Base-by-base conservation (phyloP, 345 rosid genomes). In the Cardamine chenopodiifolia region DNA sequence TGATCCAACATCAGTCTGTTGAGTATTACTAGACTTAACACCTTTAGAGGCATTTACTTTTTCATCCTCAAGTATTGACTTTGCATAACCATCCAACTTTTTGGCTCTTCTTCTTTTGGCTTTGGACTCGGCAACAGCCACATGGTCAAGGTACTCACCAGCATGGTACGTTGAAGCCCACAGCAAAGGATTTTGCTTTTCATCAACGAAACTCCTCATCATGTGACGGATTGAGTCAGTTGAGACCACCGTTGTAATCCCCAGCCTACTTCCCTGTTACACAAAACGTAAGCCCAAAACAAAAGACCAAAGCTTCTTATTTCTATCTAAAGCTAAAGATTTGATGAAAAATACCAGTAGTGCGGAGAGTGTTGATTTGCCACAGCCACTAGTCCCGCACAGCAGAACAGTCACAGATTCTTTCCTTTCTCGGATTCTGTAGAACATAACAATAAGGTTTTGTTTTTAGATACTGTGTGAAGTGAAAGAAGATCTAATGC, bases 91-190 rank as follows among this genome's bases (percentile, higher is more conserved):
- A 18, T 92, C 97, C 74, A 79, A 39, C 31, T 89, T 92, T 74
- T 82, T 84, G 11, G 92, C 98, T 71, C 82, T 84, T 73, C 81
- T 86, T 69, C 69, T 86, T 66, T 83, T 95, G 75, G 89, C 96
- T 80, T 88, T 92, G 11, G 99, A 97, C 79, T 92, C 94, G 1
- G 96, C 96, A 77, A 96, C 97, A 3, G 98, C 99, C 67, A 82
- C 86, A 32, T 88, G 93, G 79, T 96, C 99, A 82, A 96, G 83
- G 77, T 29, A 87, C 47, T 96, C 98, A 48, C 99, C 99, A 34
- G 98, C 99, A 78, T 96, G 99, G 70, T 96, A 96, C 1, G 99
- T 96, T n/a, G 99, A 96, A 76, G 99, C 89, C 99, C 99, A 96
- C 5, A 96, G 90, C 68, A 96, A 62, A 62, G 99, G 99, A 73